Conservation (phyloP, 2,329 filamentous ascomycete species). For the Fusarium sp. region DNA sequence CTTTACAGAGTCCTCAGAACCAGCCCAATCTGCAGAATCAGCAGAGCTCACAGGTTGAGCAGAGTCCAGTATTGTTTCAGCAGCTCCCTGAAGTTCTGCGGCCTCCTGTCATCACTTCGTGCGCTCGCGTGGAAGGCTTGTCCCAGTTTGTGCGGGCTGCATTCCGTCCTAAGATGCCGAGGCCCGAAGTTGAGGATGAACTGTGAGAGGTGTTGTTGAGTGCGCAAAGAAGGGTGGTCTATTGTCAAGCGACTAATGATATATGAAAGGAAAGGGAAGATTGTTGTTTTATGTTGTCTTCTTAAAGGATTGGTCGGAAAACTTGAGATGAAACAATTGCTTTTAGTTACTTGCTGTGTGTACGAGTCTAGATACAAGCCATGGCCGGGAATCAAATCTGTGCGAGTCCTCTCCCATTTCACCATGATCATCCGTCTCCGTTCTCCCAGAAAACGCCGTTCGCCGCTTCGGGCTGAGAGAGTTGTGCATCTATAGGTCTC, state of each 20-base stretch:
- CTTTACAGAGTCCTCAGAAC: background rate
- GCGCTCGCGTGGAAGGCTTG: background rate
- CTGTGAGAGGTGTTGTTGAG: background rate
- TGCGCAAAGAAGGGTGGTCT: background rate
- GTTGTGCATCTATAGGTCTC: background rate
- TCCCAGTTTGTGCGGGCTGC: slow-evolving; percentile 1
- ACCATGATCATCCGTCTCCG: slow-evolving; percentile 32
- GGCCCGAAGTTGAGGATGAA: background rate
- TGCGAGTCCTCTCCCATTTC: background rate
- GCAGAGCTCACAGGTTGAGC: background rate
- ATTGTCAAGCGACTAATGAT: background rate
- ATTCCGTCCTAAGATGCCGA: slow-evolving; percentile 2
- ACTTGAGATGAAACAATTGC: background rate
- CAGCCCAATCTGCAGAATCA: background rate
- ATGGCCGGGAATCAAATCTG: background rate
- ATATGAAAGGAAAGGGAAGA: background rate
- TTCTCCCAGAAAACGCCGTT: slow-evolving; percentile 17
- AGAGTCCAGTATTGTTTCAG: background rate
- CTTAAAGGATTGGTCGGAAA: background rate
- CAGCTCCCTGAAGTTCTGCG: background rate
- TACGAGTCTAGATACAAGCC: background rate
- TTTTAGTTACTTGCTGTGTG: slow-evolving; percentile 4
- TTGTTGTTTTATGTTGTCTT: background rate
- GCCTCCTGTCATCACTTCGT: background rate
- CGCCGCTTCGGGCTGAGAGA: background rate